Evolutionary conservation across 1,284 basidiomycete species (phyloP), one percentile per base, ranked within the genome.

Genomic region (Afroboletus lepidellus): DNA sequence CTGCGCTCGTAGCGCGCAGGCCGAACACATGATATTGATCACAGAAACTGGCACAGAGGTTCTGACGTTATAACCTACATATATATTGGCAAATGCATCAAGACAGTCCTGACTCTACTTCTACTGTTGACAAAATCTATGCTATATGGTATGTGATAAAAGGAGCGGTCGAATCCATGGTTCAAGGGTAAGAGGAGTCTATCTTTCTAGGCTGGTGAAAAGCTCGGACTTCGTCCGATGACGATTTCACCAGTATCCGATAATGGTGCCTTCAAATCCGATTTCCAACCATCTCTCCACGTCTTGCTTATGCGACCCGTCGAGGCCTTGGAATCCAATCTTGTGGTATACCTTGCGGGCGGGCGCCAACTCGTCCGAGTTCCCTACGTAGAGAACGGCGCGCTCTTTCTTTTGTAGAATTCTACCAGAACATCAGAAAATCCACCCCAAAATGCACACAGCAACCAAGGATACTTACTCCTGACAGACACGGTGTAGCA

Each of bases 21-120:
- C 85, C 16, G 92, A 95, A 66, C 91, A 94, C 67, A 94, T 87
- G 80, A 74, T 95, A 8, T 74, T 94, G 30, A 90, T 94, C 53
- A 94, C 90, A 1, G 78, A 91, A 33, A 71, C 69, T 5, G 90
- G 90, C 0, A 83, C 71, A 3, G 84, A 88, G 15, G 77, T 90
- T 11, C 66, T 90, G 21, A 90, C 87, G 5, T 60, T 67, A 49
- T 72, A 50, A 66, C 6, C 5, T 30, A 27, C n/a, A 9, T 29
- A 8, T 33, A 32, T 20, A n/a, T 2, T 32, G 3, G 13, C 23
- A 44, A 6, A n/a, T 5, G 24, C 36, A 36, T 6, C 9, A 33
- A 34, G 38, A 43, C 7, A 27, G 21, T 29, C 48, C 32, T 15
- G 13, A 3, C 8, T 38, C 30, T 49, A 36, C 23, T 44, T 46